Base-by-base conservation (phyloP, 208 protist genomes). In the Crithidia bombi region DNA sequence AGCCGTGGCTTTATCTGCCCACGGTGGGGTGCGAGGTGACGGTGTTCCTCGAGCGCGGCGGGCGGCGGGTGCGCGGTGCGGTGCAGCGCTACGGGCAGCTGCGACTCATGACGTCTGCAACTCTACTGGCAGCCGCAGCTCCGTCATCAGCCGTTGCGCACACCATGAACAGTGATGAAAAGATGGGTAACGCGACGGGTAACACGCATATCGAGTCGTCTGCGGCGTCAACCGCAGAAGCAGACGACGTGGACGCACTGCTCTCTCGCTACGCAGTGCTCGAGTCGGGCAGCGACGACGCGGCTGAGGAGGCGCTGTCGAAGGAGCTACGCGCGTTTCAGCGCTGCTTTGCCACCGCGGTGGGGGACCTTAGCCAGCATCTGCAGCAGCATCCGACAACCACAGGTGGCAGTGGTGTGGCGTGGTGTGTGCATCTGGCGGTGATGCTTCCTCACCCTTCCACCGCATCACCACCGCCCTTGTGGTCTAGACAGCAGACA, bases 1-100 rank as follows among this genome's bases (percentile, higher is more conserved):
- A 78, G 46, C 86, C 88, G 38, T 96, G 88, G 87, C 71, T 94
- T 39, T 89, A 85, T 47, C 78, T 96, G 17, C 91, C 89, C 9
- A 96, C 91, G 0, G 85, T 79, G 0, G 86, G 79, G 14, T 79
- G 79, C 39, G 91, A 96, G 73, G 85, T 82, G 28, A 78, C 57
- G 7, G 78, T 83, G 19, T 89, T 89, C 46, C 28, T 93, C 21
- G 87, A 94, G 74, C 39, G 56, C 2, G 81, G 88, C 15, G 89
- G 87, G 2, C 69, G 77, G 5, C 59, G 54, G 0, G 35, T 92
- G 47, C 79, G 89, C 3, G 89, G 85, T 11, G 56, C 93, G 23
- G 73, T 88, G 49, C 91, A 96, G 77, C 88, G 91, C 15, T 79
- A 81, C 39, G 79, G 77, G 14, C 57, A 86, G 63, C 65, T 93